Conservation (phyloP, 169 alveolate species). For the Eimeria necatrix region DNA sequence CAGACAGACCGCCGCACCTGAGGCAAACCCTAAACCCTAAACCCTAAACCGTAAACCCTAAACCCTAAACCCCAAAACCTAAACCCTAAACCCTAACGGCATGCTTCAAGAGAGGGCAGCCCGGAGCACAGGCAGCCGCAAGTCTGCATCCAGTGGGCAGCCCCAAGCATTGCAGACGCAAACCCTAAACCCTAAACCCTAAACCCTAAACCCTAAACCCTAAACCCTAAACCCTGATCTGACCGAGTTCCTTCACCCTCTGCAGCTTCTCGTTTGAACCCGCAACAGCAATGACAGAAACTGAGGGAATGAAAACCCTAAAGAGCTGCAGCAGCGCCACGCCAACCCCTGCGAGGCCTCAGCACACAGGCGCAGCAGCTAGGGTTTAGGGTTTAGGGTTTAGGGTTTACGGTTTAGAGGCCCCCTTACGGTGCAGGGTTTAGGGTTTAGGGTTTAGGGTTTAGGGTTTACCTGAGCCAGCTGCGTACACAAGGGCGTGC, state of each 20-base stretch:
- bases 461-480: not conserved
- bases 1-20: constrained; percentile 46
- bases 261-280: constrained; percentile 46
- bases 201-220: not conserved
- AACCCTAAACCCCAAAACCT: not conserved
- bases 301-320: constrained; percentile 19
- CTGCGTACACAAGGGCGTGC: constrained; percentile 18
- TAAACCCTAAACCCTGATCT: not conserved
- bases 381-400: constrained; percentile 37
- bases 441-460: constrained; percentile 1
- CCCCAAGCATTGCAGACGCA: no score
- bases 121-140: no score
- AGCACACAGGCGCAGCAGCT: not conserved
- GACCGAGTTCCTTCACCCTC: not conserved
- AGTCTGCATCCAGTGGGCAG: no score
- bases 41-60: constrained; percentile 44
- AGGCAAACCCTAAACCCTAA: constrained; percentile 1
- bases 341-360: constrained; percentile 59
- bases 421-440: no score
- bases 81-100: not conserved
- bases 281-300: constrained; percentile 36
- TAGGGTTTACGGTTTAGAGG: not conserved
- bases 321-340: constrained; percentile 52
- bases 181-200: not conserved
- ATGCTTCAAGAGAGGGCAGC: no score